Evolutionary conservation across 2,329 filamentous ascomycete genomes (phyloP), one percentile per base, ranked within the genome.

Genomic region (Penicillium expansum): DNA sequence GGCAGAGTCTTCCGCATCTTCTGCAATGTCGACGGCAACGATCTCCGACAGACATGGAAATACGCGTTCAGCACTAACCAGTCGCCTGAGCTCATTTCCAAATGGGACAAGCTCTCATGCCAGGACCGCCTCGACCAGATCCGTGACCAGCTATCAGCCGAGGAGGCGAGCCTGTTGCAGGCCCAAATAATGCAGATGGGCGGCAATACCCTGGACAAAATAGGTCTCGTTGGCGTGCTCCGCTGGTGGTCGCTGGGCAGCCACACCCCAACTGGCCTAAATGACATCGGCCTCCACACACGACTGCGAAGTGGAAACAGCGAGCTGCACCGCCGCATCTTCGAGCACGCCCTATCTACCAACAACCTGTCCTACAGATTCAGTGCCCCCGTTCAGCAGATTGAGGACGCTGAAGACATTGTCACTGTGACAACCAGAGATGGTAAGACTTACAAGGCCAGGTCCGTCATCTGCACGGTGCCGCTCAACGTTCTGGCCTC

Each of bases 191-290:
- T 38, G 49, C 73, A 5, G 6, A 20, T 41, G 59, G 62, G 42
- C 7, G 42, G 42, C 10, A 30, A 44, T 5, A 44, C 42, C 45
- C 62, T 52, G 29, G 59, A 54, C 16, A 60, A 68, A 1, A 69
- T 58, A 3, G 68, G 62, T 0, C 71, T 72, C 51, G 55, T 61
- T 11, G 69, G 69, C 8, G 62, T 61, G 4, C 55, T 74, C 9
- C 60, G 69, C 11, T 72, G 69, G 69, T 72, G 62, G 50, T 69
- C 67, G 3, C 53, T 73, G 1, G 66, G 67, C 9, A 66, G 67
- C 2, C 63, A 71, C 48, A 67, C 35, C 9, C 59, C 65, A 33
- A 60, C 61, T 2, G 56, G 61, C 0, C 52, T 63, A 8, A 65
- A 67, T 43, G 65, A 68, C 29, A 52, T 64, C 16, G 64, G 59